Conservation (phyloP, 441 rosid genomes). For the Populus hybrid region DNA sequence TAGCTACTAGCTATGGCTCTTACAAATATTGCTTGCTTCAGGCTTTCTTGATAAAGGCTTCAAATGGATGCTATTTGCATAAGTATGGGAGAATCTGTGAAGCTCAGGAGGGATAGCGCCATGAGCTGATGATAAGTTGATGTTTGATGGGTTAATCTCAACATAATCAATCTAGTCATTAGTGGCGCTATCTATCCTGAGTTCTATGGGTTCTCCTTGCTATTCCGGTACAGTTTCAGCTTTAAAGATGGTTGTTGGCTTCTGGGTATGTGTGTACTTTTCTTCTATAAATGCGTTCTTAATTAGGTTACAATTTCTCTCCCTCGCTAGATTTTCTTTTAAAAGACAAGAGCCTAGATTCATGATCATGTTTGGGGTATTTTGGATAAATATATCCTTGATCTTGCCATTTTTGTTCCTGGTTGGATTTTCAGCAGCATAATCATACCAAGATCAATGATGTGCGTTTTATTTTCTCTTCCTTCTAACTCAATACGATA, state of each 20-base stretch:
- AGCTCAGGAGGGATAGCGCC: conserved; percentile 99
- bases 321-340: not conserved
- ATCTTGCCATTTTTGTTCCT: not conserved
- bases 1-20: not conserved
- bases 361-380: not conserved
- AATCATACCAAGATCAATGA: not conserved
- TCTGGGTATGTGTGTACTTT: not conserved
- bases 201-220: conserved; percentile 76
- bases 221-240: conserved; percentile 20
- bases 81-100: conserved; percentile 53
- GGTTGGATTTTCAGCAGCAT: not conserved
- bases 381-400: not conserved
- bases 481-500: not conserved
- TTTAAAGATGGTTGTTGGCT: not conserved
- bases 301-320: not conserved
- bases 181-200: conserved; percentile 96
- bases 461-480: not conserved
- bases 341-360: not conserved
- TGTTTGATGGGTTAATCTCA: not conserved
- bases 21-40: not conserved
- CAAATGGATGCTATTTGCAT: not conserved
- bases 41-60: not conserved
- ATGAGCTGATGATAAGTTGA: not conserved
- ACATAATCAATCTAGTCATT: not conserved
- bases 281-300: not conserved